Evolutionary conservation across 140 eudicot genomes (phyloP).

Genomic region (Oenanthe javanica): DNA sequence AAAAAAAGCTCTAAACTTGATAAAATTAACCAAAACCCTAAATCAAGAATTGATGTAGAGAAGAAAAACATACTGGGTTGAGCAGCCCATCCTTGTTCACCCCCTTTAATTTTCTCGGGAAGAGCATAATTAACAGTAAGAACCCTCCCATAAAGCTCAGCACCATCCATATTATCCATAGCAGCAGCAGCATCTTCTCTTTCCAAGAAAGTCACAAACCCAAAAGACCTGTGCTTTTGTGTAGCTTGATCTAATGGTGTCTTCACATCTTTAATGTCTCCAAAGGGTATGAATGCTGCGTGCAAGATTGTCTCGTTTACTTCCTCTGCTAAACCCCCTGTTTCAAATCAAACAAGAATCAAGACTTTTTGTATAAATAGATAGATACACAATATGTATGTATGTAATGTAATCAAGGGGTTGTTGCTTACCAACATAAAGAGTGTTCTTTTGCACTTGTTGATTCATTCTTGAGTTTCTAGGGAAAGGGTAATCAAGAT

Average conservation of each 20-base stretch:
- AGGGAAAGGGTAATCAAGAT: background rate
- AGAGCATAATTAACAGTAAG: slow-evolving; percentile 91
- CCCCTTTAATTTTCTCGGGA: slow-evolving; percentile 91
- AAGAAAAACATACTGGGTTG: slow-evolving; percentile 64
- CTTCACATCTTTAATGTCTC: slow-evolving; percentile 93
- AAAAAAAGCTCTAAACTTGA: background rate
- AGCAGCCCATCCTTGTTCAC: slow-evolving; percentile 99
- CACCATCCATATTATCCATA: slow-evolving; percentile 99
- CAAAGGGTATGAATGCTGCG: slow-evolving; percentile 95
- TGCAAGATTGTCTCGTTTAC: slow-evolving; percentile 84
- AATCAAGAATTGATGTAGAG: background rate
- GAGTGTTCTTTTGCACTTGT: slow-evolving; percentile 94
- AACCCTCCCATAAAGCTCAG: slow-evolving; percentile 93
- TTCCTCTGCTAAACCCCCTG: slow-evolving; percentile 91
- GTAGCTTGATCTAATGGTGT: slow-evolving; percentile 98
- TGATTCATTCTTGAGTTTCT: slow-evolving; percentile 38
- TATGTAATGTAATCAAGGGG: background rate
- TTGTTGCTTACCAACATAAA: slow-evolving; percentile 63
- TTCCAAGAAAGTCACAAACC: slow-evolving; percentile 85
- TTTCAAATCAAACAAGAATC: background rate
- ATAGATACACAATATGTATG: background rate
- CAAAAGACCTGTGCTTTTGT: slow-evolving; percentile 91
- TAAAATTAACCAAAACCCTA: background rate
- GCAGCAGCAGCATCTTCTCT: slow-evolving; percentile 97
- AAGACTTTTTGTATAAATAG: too few species aligned